A percentile compares a stretch with the other conserved stretches of the same genome.
Conservation (phyloP, 768 basidiomycete genomes). For the Candolleomyces efflorescens region DNA sequence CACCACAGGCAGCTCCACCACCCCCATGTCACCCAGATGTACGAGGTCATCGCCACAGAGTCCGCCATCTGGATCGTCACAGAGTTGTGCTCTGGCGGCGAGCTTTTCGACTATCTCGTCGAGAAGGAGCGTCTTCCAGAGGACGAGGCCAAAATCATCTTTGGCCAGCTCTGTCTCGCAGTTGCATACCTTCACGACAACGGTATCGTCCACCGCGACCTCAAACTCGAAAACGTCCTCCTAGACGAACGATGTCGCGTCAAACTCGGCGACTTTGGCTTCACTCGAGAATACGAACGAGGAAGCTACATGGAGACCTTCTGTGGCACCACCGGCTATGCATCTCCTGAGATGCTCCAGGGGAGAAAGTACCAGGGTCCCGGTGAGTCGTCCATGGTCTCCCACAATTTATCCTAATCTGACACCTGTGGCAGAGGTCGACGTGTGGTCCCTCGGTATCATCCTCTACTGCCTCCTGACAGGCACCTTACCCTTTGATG, state of each 20-base stretch:
- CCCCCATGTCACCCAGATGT: conserved; percentile 92
- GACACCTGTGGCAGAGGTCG: conserved; percentile 62
- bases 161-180: conserved; percentile 94
- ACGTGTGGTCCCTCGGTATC: conserved; percentile 92
- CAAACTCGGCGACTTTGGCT: conserved; percentile 94
- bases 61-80: conserved; percentile 94
- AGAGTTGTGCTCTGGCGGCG: conserved; percentile 94
- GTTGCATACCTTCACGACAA: conserved; percentile 90
- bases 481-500: conserved; percentile 86
- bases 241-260: conserved; percentile 88
- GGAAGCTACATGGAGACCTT: conserved; percentile 84
- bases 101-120: conserved; percentile 96
- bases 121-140: conserved; percentile 89
- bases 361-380: conserved; percentile 88
- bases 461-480: conserved; percentile 89
- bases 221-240: conserved; percentile 94
- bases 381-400: conserved; percentile 43
- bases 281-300: conserved; percentile 86
- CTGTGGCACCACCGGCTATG: conserved; percentile 93
- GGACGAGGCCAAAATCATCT: conserved; percentile 80
- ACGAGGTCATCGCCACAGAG: conserved; percentile 98
- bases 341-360: conserved; percentile 88
- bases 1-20: conserved; percentile 97
- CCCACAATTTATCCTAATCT: conserved; percentile 7
- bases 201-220: conserved; percentile 93